Percentiles rank a stretch among this genome's conserved stretches.
These are phyloP conservation scores for Metschnikowia drakensbergensis DNA, from an alignment of 805 yeast species.

Conservation along the genomic window DNA sequence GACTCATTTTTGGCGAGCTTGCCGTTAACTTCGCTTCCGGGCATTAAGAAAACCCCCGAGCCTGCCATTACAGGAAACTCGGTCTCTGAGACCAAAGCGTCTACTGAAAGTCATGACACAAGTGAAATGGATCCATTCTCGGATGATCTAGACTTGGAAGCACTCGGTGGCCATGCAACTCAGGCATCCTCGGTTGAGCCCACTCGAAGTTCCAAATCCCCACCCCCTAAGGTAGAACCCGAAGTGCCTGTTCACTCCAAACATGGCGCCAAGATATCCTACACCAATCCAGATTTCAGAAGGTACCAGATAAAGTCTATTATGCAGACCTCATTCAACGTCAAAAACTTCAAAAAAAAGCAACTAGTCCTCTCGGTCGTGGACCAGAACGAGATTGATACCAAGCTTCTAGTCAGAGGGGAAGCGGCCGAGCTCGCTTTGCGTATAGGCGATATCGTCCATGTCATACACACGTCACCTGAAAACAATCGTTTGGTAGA, in stretches of 20 bases:
- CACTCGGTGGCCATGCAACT: conserved; percentile 14
- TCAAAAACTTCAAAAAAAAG: conserved; percentile 25
- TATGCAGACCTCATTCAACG: conserved; percentile 27
- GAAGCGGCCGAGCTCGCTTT: conserved; percentile 54
- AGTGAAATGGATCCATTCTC: conserved; percentile 19
- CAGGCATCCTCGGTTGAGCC: conserved; percentile 12
- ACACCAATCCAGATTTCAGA: conserved; percentile 43
- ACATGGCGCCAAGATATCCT: conserved; percentile 37
- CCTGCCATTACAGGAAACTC: not conserved
- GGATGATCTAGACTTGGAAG: conserved; percentile 17
- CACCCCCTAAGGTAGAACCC: not conserved
- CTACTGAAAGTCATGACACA: not conserved
- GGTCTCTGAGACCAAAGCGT: not conserved
- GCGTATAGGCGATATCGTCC: conserved; percentile 53
- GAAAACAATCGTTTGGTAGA: conserved; percentile 46
- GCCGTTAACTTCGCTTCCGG: conserved; percentile 9
- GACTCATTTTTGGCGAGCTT: conserved; percentile 20
- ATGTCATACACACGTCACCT: conserved; percentile 49
- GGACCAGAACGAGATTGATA: conserved; percentile 28
- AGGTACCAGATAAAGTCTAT: conserved; percentile 44
- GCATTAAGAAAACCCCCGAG: not conserved
- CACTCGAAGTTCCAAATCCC: too few species aligned
- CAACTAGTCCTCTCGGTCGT: conserved; percentile 56
- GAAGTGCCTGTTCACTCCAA: not conserved
- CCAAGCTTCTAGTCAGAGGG: conserved; percentile 54